Percentiles rank a stretch among this genome's conserved stretches.
Conservation (phyloP, 2,329 filamentous ascomycete genomes). For the Cryphonectria nitschkei region DNA sequence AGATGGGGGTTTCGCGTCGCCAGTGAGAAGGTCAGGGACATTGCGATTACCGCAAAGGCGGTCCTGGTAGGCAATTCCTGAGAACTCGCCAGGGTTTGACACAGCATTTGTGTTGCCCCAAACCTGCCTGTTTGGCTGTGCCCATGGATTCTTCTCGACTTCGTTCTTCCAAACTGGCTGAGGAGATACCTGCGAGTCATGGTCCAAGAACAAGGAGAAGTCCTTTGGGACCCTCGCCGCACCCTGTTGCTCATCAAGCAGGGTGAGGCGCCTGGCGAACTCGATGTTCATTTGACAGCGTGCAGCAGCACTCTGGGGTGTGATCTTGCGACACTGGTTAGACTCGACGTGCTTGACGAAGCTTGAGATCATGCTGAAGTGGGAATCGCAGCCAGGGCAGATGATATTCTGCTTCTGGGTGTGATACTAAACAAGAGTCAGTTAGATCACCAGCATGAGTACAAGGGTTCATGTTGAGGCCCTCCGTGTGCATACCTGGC, state of each 20-base stretch:
- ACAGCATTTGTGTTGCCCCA: background rate
- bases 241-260: slow-evolving; percentile 18
- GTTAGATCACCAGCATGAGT: background rate
- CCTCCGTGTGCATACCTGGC: slow-evolving; percentile 36
- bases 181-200: background rate
- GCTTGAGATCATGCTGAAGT: slow-evolving; percentile 42
- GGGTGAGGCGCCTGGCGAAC: slow-evolving; percentile 40
- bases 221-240: slow-evolving; percentile 7
- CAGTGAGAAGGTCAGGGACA: slow-evolving; percentile 27
- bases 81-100: background rate
- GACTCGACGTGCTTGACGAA: slow-evolving; percentile 53
- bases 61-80: slow-evolving; percentile 15
- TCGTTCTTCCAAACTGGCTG: background rate
- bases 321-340: slow-evolving; percentile 44
- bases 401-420: slow-evolving; percentile 44
- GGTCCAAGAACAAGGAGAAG: slow-evolving; percentile 18
- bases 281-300: slow-evolving; percentile 38
- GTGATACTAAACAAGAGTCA: slow-evolving; percentile 40
- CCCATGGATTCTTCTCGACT: slow-evolving; percentile 25
- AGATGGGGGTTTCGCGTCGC: slow-evolving; percentile 27
- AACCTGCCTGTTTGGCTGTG: background rate
- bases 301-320: slow-evolving; percentile 10
- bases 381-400: slow-evolving; percentile 51
- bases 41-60: slow-evolving; percentile 31
- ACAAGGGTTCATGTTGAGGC: too few species aligned